Evolutionary conservation across 495 filamentous ascomycete species (phyloP).

Genomic region (Penicillium goetzii): DNA sequence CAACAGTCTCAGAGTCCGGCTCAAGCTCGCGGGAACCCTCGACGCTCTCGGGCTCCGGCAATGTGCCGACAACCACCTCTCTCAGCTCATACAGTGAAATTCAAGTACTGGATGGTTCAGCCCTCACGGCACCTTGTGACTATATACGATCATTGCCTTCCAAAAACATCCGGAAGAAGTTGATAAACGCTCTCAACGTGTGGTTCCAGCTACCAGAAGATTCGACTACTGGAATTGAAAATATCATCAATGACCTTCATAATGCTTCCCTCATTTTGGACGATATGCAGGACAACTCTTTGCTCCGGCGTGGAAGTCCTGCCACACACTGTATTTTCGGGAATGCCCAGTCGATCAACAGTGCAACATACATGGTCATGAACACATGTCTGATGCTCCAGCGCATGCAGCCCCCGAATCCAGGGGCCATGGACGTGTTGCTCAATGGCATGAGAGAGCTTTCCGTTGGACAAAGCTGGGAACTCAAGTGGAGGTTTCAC

Average conservation of each 20-base stretch:
- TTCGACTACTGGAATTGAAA: not conserved
- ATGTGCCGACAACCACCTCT: not conserved
- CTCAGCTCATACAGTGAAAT: not conserved
- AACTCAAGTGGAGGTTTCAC: constrained; percentile 88
- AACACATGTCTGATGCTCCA: constrained; percentile 58
- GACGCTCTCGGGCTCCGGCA: not conserved
- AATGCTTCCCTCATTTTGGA: constrained; percentile 57
- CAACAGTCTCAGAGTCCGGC: not conserved
- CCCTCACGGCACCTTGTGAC: not conserved
- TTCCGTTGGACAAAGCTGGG: constrained; percentile 89
- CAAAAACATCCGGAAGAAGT: constrained; percentile 26
- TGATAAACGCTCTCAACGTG: constrained; percentile 16
- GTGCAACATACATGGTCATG: constrained; percentile 90
- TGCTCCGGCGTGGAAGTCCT: constrained; percentile 77
- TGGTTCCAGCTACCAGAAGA: constrained; percentile 7
- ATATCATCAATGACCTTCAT: constrained; percentile 9
- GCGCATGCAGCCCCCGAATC: constrained; percentile 68
- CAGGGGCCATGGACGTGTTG: constrained; percentile 65
- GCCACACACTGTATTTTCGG: constrained; percentile 90
- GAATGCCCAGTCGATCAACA: constrained; percentile 88
- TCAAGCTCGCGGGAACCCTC: not conserved
- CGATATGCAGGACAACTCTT: constrained; percentile 79
- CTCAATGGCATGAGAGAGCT: constrained; percentile 74
- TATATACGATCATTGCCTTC: constrained; percentile 25
- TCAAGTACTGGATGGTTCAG: not conserved